Evolutionary conservation across 345 rosid species (phyloP).

Genomic region (Aquilaria yunnanensis): DNA sequence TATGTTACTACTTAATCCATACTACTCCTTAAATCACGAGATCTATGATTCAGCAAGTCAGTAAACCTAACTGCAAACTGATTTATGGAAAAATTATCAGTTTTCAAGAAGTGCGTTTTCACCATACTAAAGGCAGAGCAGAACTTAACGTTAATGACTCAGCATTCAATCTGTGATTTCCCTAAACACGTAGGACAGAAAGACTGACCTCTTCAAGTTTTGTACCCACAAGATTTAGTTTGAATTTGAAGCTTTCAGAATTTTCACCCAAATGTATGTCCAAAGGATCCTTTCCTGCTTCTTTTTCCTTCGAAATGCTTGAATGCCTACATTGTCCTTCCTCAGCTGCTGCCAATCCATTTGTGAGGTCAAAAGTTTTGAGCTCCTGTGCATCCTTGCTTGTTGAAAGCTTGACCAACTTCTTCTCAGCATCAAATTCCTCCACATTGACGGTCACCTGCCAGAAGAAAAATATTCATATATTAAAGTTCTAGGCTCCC

Average conservation of each 20-base stretch:
- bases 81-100: no score
- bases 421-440: constrained; percentile 10
- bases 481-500: background rate
- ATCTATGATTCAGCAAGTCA: no score
- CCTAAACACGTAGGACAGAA: background rate
- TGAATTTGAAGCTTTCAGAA: constrained; percentile 29
- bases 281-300: constrained; percentile 5
- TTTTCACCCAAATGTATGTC: constrained; percentile 20
- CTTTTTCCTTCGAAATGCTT: constrained; percentile 11
- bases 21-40: no score
- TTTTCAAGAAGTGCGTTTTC: no score
- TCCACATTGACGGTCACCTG: constrained; percentile 21
- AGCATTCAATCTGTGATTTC: no score
- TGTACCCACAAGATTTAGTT: constrained; percentile 25
- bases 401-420: constrained; percentile 8
- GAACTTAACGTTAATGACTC: no score
- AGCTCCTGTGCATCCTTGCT: constrained; percentile 1
- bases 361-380: background rate
- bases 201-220: constrained; percentile 30
- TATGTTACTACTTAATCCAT: no score
- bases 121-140: no score
- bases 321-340: background rate
- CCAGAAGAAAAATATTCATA: background rate
- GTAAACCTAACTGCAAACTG: no score
- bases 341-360: constrained; percentile 5